A percentile compares a stretch with the other conserved stretches of the same genome.
Evolutionary conservation across 2,329 filamentous ascomycete genomes (phyloP).

Genomic region (Verticillium albo-atrum): DNA sequence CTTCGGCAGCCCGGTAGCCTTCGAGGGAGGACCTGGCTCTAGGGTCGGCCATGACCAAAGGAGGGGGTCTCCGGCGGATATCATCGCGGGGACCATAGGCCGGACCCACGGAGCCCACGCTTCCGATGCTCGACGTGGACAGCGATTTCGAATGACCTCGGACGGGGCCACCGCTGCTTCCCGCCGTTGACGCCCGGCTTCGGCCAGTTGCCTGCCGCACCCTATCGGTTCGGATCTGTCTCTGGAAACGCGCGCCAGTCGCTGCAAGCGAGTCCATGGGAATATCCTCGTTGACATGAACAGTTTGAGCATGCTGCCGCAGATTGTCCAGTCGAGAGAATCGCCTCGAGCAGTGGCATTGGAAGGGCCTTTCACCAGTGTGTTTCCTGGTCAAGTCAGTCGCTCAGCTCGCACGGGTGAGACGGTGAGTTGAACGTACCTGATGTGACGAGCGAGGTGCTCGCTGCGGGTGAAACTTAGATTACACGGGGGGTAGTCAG

Average conservation of each 20-base stretch:
- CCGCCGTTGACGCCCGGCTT: constrained; percentile 71
- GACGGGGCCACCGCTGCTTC: constrained; percentile 65
- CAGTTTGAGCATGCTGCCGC: constrained; percentile 93
- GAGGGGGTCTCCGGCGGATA: constrained; percentile 68
- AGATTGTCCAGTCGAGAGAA: constrained; percentile 95
- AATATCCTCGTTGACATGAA: constrained; percentile 96
- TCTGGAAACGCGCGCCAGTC: constrained; percentile 85
- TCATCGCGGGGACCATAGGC: constrained; percentile 64
- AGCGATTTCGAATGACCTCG: constrained; percentile 82
- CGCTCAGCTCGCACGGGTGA: neutral
- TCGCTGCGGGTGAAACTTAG: constrained; percentile 95
- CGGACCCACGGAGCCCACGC: constrained; percentile 63
- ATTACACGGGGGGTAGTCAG: constrained; percentile 88
- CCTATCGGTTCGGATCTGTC: constrained; percentile 84
- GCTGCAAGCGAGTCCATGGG: constrained; percentile 90
- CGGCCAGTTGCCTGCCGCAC: constrained; percentile 69
- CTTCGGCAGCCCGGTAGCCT: constrained; percentile 38
- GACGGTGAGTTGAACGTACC: constrained; percentile 43
- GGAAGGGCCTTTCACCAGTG: constrained; percentile 92
- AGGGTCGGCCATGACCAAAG: constrained; percentile 77
- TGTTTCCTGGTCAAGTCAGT: constrained; percentile 65
- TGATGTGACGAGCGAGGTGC: constrained; percentile 89
- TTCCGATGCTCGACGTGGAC: constrained; percentile 82
- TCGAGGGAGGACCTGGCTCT: constrained; percentile 22
- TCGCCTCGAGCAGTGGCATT: constrained; percentile 88